Percentiles rank a stretch among this genome's conserved stretches.
phyloP scores from a whole-genome alignment of 352 stramenopile species.

The Nothophytophthora sp. region DNA sequence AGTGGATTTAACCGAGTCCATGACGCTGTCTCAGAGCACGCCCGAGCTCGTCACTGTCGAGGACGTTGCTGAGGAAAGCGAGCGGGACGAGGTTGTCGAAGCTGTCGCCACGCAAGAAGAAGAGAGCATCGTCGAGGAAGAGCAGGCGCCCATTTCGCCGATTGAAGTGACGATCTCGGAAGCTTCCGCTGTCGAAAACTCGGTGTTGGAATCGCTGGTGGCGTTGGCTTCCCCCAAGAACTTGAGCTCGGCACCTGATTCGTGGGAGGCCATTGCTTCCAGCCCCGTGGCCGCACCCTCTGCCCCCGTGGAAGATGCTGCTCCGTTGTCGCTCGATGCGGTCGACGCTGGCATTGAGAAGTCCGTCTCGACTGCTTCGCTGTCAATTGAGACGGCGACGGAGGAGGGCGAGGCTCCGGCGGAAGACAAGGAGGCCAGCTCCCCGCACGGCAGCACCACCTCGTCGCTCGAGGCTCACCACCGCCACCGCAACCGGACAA shows the following conservation, averaged over 20 bases:
- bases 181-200: conserved; percentile 2
- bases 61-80: conserved; percentile 20
- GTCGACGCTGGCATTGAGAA: conserved; percentile 8
- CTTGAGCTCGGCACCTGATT: conserved; percentile 1
- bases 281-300: conserved; percentile 12
- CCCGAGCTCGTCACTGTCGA: conserved; percentile 28
- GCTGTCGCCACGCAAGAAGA: conserved; percentile 20
- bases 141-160: conserved; percentile 6
- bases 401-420: conserved; percentile 17
- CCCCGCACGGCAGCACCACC: conserved; percentile 20
- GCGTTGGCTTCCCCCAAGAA: conserved; percentile 17
- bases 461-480: conserved; percentile 12
- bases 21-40: conserved; percentile 32
- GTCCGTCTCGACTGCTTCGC: conserved; percentile 7
- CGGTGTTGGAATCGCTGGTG: background rate
- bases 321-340: conserved; percentile 17
- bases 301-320: conserved; percentile 8
- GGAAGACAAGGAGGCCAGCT: conserved; percentile 23
- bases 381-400: conserved; percentile 19
- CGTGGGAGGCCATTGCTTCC: conserved; percentile 22
- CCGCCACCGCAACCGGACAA: conserved; percentile 32
- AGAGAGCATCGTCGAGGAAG: conserved; percentile 24
- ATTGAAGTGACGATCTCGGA: conserved; percentile 2
- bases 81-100: conserved; percentile 9
- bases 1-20: conserved; percentile 57